Percentiles rank a stretch among this genome's conserved stretches.
Conservation (phyloP, 169 alveolate species). For the Plasmodium vinckei region DNA sequence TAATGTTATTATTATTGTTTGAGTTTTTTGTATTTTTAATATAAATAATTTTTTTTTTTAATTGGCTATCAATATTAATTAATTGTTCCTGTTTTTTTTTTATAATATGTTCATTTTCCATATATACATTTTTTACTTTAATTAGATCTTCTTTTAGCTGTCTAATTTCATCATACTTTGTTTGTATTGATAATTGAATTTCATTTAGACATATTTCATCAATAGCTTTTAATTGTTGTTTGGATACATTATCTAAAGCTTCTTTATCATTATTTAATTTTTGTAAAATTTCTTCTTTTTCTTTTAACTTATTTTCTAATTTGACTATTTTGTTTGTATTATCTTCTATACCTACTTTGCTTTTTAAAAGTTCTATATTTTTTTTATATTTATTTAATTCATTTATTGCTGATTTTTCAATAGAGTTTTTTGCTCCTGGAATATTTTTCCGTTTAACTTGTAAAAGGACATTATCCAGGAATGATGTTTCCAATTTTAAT, state of each 20-base stretch:
- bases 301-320: slow-evolving; percentile 60
- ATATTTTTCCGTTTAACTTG: slow-evolving; percentile 54
- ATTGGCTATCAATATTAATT: slow-evolving; percentile 52
- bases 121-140: slow-evolving; percentile 43
- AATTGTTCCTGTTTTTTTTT: slow-evolving; percentile 71
- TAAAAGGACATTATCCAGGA: slow-evolving; percentile 53
- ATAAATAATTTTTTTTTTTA: slow-evolving; percentile 50
- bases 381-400: slow-evolving; percentile 65
- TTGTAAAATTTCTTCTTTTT: slow-evolving; percentile 71
- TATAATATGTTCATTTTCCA: slow-evolving; percentile 49
- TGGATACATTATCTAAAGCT: slow-evolving; percentile 54
- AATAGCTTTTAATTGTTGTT: slow-evolving; percentile 63
- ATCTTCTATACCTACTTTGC: slow-evolving; percentile 72
- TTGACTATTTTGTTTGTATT: slow-evolving; percentile 67
- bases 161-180: slow-evolving; percentile 72
- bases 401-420: slow-evolving; percentile 62
- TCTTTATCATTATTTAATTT: slow-evolving; percentile 66
- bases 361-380: slow-evolving; percentile 59
- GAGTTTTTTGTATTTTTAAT: slow-evolving; percentile 38
- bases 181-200: slow-evolving; percentile 70
- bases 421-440: slow-evolving; percentile 34
- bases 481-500: slow-evolving; percentile 43
- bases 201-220: slow-evolving; percentile 72
- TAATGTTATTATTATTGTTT: slow-evolving; percentile 3
- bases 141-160: slow-evolving; percentile 57